Evolutionary conservation across 495 filamentous ascomycete species (phyloP).

Genomic region (Aspergillus carlsbadensis): DNA sequence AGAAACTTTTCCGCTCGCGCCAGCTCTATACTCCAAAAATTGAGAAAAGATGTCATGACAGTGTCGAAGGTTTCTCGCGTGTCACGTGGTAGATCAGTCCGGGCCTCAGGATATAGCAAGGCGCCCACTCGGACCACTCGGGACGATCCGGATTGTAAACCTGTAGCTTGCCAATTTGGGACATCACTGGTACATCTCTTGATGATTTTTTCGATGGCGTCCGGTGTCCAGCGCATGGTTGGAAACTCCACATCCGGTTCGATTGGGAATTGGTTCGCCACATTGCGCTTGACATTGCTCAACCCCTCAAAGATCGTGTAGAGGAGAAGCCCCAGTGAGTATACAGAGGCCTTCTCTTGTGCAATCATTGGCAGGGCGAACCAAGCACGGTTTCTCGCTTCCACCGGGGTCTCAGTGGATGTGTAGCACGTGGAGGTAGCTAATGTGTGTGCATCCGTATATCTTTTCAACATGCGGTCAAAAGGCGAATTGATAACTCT

Average conservation of each 20-base stretch:
- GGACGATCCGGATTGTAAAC: neutral
- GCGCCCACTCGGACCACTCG: neutral
- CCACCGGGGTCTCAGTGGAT: neutral
- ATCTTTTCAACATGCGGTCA: conserved; percentile 1
- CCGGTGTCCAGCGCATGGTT: conserved; percentile 4
- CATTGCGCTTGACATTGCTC: conserved; percentile 8
- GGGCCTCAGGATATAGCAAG: conserved; percentile 3
- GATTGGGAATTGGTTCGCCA: conserved; percentile 9
- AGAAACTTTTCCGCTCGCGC: conserved; percentile 4
- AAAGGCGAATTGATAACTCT: conserved; percentile 1
- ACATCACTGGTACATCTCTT: neutral
- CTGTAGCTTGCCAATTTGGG: neutral
- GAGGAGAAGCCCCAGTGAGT: conserved; percentile 1
- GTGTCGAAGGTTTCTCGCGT: neutral
- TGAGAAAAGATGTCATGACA: neutral
- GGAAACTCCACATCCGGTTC: conserved; percentile 8
- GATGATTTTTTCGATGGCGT: neutral
- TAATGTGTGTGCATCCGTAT: neutral
- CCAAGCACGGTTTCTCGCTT: conserved; percentile 9
- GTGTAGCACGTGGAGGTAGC: conserved; percentile 3
- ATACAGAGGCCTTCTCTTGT: conserved; percentile 5
- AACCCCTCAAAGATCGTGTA: conserved; percentile 4
- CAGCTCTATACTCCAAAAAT: conserved; percentile 6
- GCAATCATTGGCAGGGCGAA: conserved; percentile 2
- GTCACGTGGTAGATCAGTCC: neutral